These are phyloP conservation scores for Cutaneotrichosporon cavernicola DNA, from an alignment of 1,284 basidiomycete genomes.

Conservation along the genomic window DNA sequence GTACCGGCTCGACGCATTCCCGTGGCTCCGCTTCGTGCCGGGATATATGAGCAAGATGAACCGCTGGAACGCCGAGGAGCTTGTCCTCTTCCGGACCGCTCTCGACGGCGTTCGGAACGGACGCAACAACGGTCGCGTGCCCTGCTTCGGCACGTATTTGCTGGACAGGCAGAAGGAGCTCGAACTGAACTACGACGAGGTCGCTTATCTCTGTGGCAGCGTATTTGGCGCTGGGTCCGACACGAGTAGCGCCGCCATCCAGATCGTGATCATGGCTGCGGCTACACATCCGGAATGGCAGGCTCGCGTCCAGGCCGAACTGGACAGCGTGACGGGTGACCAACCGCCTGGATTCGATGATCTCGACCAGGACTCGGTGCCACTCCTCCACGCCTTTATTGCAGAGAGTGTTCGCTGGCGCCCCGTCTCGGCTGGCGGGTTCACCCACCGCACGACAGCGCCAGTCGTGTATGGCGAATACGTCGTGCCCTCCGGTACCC, in stretches of 20 bases:
- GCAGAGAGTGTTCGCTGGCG: slow-evolving; percentile 27
- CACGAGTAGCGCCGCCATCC: slow-evolving; percentile 61
- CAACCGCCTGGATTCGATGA: slow-evolving; percentile 20
- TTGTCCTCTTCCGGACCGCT: slow-evolving; percentile 59
- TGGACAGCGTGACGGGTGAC: slow-evolving; percentile 56
- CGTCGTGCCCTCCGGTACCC: slow-evolving; percentile 13
- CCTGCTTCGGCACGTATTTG: slow-evolving; percentile 18
- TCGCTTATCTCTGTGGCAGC: slow-evolving; percentile 26
- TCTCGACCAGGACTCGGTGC: slow-evolving; percentile 2
- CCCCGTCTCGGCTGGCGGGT: slow-evolving; percentile 27
- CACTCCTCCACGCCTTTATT: slow-evolving; percentile 21
- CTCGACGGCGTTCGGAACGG: slow-evolving; percentile 56
- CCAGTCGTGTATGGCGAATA: slow-evolving; percentile 15
- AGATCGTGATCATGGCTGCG: slow-evolving; percentile 63
- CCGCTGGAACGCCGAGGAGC: slow-evolving; percentile 61
- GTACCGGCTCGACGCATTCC: slow-evolving; percentile 62
- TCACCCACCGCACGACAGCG: slow-evolving; percentile 21
- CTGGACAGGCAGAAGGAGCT: slow-evolving; percentile 5
- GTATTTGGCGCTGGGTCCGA: slow-evolving; percentile 23
- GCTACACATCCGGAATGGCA: slow-evolving; percentile 63
- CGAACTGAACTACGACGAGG: slow-evolving; percentile 19
- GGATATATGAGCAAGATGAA: slow-evolving; percentile 61
- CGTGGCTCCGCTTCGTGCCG: slow-evolving; percentile 61
- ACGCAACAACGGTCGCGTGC: background rate
- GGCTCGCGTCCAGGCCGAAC: slow-evolving; percentile 60